Evolutionary conservation across 345 rosid species (phyloP).

Genomic region (Rhodamnia rubescens): DNA sequence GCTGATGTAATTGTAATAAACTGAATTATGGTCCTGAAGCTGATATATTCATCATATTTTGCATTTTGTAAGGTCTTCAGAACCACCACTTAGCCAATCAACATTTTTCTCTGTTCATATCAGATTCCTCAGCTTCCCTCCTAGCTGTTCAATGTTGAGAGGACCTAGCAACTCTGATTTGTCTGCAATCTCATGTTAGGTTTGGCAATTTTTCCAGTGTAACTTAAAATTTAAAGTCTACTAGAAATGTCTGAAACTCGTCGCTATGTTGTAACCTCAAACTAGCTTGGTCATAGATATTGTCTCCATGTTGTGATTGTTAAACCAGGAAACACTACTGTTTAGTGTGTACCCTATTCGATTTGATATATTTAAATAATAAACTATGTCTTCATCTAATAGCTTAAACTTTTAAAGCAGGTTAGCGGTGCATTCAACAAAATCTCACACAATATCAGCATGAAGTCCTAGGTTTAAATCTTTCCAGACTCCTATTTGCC

Average conservation of each 20-base stretch:
- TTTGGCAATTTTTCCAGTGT: background rate
- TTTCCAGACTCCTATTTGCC: too few species aligned
- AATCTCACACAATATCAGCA: too few species aligned
- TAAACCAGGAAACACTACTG: background rate
- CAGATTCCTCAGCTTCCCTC: background rate
- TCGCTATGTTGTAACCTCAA: background rate
- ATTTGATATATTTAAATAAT: background rate
- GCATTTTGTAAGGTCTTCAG: background rate
- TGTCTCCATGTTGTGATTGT: background rate
- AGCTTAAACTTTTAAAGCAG: too few species aligned
- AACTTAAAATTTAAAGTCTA: background rate
- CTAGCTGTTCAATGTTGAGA: background rate
- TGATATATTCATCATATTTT: too few species aligned
- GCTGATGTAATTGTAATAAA: background rate
- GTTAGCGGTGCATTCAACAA: too few species aligned
- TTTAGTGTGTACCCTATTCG: background rate
- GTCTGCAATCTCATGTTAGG: background rate
- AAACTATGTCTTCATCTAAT: too few species aligned
- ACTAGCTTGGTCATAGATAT: background rate
- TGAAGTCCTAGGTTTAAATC: too few species aligned
- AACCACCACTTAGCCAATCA: background rate
- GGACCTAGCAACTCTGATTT: background rate
- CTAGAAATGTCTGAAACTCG: background rate
- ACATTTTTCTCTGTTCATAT: background rate
- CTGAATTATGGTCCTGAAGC: too few species aligned